phyloP scores from a whole-genome alignment of 2,329 filamentous ascomycete species.

The Knoxdaviesia capensis region DNA sequence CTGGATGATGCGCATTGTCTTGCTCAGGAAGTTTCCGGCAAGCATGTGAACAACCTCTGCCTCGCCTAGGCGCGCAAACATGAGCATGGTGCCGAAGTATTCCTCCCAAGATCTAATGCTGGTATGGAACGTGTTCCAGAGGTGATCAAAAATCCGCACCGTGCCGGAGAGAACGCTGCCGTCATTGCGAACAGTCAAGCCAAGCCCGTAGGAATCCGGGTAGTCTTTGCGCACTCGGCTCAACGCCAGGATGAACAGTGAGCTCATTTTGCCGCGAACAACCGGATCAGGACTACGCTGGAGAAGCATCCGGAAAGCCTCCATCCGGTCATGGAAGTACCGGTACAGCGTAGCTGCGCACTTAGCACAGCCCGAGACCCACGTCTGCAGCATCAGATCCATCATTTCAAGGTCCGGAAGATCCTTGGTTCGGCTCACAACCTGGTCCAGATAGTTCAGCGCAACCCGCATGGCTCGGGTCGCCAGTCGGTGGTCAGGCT shows the following conservation, averaged over 20 bases:
- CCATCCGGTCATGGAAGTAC: constrained; percentile 35
- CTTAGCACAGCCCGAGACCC: constrained; percentile 26
- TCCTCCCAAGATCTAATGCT: constrained; percentile 53
- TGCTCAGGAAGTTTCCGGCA: constrained; percentile 37
- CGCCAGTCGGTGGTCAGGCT: neutral
- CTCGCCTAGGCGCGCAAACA: constrained; percentile 41
- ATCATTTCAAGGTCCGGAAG: constrained; percentile 39
- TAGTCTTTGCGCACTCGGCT: constrained; percentile 25
- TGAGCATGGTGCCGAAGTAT: constrained; percentile 49
- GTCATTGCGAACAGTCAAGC: constrained; percentile 3
- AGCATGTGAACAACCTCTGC: constrained; percentile 38
- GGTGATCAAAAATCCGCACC: constrained; percentile 26
- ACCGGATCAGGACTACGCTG: constrained; percentile 35
- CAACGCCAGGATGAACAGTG: constrained; percentile 31
- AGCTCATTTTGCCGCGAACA: constrained; percentile 31
- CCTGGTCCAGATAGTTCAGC: constrained; percentile 52
- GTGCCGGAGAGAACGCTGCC: constrained; percentile 15
- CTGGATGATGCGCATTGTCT: constrained; percentile 36
- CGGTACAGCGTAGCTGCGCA: constrained; percentile 39
- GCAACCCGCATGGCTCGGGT: constrained; percentile 25
- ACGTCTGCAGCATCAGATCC: constrained; percentile 23
- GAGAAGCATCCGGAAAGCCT: constrained; percentile 43
- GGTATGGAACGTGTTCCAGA: constrained; percentile 44
- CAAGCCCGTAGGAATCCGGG: constrained; percentile 14
- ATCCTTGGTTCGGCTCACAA: constrained; percentile 53